These are phyloP conservation scores for Apostasia ramifera DNA, from an alignment of 106 monocot genomes.

Conservation along the genomic window DNA sequence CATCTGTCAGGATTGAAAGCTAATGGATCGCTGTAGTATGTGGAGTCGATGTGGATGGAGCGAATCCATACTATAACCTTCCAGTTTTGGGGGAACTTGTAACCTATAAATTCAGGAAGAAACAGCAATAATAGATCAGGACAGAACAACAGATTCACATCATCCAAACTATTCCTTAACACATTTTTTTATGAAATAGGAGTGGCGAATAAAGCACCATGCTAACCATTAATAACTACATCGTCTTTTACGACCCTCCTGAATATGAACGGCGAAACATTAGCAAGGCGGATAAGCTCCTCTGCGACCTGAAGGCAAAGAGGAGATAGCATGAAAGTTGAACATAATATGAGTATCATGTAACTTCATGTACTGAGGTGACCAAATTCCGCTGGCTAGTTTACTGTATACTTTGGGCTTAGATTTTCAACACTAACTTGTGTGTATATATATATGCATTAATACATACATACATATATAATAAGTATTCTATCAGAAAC, in stretches of 20 bases:
- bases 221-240: constrained; percentile 30
- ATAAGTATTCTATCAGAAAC: too few relatives aligned
- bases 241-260: constrained; percentile 28
- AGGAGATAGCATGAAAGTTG: background rate
- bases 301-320: constrained; percentile 19
- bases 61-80: constrained; percentile 35
- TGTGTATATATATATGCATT: too few relatives aligned
- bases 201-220: background rate
- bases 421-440: too few relatives aligned
- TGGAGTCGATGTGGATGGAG: constrained; percentile 23
- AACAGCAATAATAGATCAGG: too few relatives aligned
- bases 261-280: constrained; percentile 34
- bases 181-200: too few relatives aligned
- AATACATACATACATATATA: too few relatives aligned
- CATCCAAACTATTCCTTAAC: background rate
- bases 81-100: constrained; percentile 30
- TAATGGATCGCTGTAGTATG: constrained; percentile 27
- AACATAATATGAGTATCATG: too few relatives aligned
- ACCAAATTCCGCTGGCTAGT: too few relatives aligned
- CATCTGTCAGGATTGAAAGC: constrained; percentile 37
- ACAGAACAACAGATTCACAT: background rate
- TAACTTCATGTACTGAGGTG: too few relatives aligned
- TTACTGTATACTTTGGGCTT: too few relatives aligned
- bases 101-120: constrained; percentile 3
- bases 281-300: constrained; percentile 33